These are phyloP conservation scores for Suillus paluster DNA, from an alignment of 768 basidiomycete species.

Conservation along the genomic window DNA sequence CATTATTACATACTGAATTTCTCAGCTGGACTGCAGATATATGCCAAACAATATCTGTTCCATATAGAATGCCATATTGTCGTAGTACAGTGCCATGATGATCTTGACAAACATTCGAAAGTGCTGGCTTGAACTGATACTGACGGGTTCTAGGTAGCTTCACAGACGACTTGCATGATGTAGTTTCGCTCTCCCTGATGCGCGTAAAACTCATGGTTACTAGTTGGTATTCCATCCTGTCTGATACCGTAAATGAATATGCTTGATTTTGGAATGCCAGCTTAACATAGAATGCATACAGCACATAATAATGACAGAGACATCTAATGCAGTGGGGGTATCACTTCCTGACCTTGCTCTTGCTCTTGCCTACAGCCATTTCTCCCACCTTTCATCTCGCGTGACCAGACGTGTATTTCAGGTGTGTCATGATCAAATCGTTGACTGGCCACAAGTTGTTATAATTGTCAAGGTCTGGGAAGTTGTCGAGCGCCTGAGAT, in stretches of 20 bases:
- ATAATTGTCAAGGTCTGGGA: constrained; percentile 19
- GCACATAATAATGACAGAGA: background rate
- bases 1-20: background rate
- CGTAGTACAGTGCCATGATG: constrained; percentile 93
- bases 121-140: constrained; percentile 89
- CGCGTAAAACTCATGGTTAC: background rate
- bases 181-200: constrained; percentile 95
- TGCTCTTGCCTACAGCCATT: constrained; percentile 12
- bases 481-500: background rate
- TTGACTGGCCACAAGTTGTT: constrained; percentile 11
- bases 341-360: background rate
- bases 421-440: constrained; percentile 14
- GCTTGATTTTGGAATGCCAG: no score
- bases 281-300: no score
- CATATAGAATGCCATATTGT: constrained; percentile 99
- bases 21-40: constrained; percentile 12
- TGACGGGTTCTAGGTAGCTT: constrained; percentile 87
- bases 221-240: no score
- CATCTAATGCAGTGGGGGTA: background rate
- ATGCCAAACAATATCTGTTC: constrained; percentile 97
- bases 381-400: background rate
- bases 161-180: constrained; percentile 99
- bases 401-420: constrained; percentile 12
- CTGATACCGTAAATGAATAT: no score
- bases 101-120: constrained; percentile 91